phyloP scores from a whole-genome alignment of 2,329 filamentous ascomycete species.

The Calonectria hawksworthii region DNA sequence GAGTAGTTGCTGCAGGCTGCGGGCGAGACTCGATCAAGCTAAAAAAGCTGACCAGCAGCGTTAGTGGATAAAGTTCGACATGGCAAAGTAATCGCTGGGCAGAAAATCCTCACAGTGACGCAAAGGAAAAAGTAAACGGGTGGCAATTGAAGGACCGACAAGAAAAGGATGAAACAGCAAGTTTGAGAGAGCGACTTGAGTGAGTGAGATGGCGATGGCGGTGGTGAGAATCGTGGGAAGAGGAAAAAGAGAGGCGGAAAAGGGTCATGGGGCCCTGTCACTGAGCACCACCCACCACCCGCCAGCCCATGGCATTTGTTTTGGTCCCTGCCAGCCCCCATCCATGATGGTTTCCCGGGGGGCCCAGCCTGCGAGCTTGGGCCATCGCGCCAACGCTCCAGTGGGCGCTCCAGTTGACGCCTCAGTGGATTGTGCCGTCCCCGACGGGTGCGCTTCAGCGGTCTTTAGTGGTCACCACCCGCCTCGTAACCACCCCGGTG shows the following conservation, averaged over 20 bases:
- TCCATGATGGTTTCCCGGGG: conserved; percentile 36
- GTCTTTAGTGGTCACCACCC: conserved; percentile 10
- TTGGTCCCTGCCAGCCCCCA: conserved; percentile 33
- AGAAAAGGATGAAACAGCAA: neutral
- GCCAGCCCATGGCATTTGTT: conserved; percentile 33
- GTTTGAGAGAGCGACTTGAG: conserved; percentile 5
- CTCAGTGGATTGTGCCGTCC: conserved; percentile 7
- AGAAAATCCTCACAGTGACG: neutral
- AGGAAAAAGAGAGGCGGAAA: neutral
- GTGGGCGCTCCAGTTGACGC: conserved; percentile 5
- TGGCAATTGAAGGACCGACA: neutral
- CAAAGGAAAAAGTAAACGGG: neutral
- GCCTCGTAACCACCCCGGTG: neutral
- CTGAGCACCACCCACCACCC: neutral
- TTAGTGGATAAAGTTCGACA: conserved; percentile 19
- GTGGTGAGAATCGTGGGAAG: neutral
- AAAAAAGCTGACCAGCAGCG: conserved; percentile 29
- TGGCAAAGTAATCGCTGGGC: conserved; percentile 14
- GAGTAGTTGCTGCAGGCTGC: conserved; percentile 40
- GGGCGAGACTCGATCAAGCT: conserved; percentile 27
- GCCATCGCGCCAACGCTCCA: conserved; percentile 22
- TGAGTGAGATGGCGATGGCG: conserved; percentile 1
- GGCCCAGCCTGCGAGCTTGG: conserved; percentile 29
- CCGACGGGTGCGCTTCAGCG: conserved; percentile 14
- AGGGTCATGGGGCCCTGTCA: conserved; percentile 14